Evolutionary conservation across 495 filamentous ascomycete species (phyloP).

Genomic region (Penicillium fimorum): DNA sequence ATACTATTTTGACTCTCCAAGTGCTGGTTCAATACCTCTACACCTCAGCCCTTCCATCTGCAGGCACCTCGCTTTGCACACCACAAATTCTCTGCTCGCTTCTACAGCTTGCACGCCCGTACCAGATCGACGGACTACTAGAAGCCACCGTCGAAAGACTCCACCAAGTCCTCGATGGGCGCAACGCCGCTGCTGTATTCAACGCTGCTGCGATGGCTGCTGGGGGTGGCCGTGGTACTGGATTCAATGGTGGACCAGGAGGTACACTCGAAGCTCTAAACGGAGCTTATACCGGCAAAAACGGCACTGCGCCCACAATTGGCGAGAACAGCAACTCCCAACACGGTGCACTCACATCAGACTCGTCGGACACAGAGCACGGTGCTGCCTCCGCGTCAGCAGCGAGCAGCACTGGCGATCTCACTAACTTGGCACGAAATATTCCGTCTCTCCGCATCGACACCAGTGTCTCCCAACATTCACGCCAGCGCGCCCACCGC

Average conservation of each 20-base stretch:
- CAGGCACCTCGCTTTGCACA: constrained; percentile 75
- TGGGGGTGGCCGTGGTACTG: constrained; percentile 76
- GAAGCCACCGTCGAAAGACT: constrained; percentile 90
- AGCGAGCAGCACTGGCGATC: constrained; percentile 34
- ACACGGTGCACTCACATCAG: constrained; percentile 37
- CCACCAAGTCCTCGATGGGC: constrained; percentile 83
- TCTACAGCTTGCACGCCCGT: constrained; percentile 89
- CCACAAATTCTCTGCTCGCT: constrained; percentile 95
- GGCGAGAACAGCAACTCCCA: constrained; percentile 27
- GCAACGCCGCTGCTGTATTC: constrained; percentile 95
- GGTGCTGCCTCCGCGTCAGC: constrained; percentile 35
- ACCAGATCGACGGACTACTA: constrained; percentile 85
- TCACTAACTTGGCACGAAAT: constrained; percentile 31
- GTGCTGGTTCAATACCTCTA: constrained; percentile 90
- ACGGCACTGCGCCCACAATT: constrained; percentile 18
- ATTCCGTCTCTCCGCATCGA: constrained; percentile 46
- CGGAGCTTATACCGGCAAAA: constrained; percentile 30
- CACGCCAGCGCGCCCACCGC: constrained; percentile 24
- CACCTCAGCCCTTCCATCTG: constrained; percentile 78
- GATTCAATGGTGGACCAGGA: constrained; percentile 42
- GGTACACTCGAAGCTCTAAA: constrained; percentile 48
- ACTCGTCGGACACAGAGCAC: constrained; percentile 49
- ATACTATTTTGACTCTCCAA: constrained; percentile 83
- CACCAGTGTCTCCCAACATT: constrained; percentile 37
- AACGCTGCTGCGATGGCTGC: constrained; percentile 98